phyloP scores from a whole-genome alignment of 805 yeast species.

The Candida maltosa region DNA sequence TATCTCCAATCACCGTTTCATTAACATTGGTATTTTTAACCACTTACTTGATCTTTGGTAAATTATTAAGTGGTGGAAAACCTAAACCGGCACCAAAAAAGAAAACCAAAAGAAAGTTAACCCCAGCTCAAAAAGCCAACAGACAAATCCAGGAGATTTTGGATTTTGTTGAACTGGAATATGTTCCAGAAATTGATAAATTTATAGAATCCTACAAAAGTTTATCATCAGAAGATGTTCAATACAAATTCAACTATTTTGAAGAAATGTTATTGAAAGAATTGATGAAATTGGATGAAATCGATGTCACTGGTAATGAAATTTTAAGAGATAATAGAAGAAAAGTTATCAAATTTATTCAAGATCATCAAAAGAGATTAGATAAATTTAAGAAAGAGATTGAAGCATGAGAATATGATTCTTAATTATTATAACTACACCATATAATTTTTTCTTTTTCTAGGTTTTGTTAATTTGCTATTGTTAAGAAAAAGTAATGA shows the following conservation, averaged over 20 bases:
- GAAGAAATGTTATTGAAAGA: constrained; percentile 69
- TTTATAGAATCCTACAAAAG: constrained; percentile 24
- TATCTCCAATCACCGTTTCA: constrained; percentile 33
- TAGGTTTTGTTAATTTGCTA: too few species aligned
- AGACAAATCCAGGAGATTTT: constrained; percentile 34
- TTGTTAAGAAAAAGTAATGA: too few species aligned
- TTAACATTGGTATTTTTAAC: constrained; percentile 26
- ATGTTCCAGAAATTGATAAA: constrained; percentile 37
- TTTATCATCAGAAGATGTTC: constrained; percentile 27
- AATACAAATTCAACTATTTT: constrained; percentile 53
- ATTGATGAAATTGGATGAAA: constrained; percentile 62
- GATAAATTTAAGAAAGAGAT: constrained; percentile 43
- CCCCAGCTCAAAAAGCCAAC: constrained; percentile 40
- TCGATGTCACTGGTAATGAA: constrained; percentile 51
- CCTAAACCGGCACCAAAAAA: constrained; percentile 5
- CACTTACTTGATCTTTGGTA: constrained; percentile 21
- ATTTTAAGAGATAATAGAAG: constrained; percentile 57
- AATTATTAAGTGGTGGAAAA: constrained; percentile 12
- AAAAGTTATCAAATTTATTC: constrained; percentile 56
- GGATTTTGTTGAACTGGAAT: constrained; percentile 36
- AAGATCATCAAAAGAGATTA: constrained; percentile 52
- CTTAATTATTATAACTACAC: too few species aligned
- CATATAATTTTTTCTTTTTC: too few species aligned
- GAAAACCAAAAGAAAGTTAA: constrained; percentile 31
- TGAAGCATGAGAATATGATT: constrained; percentile 4